Percentiles rank a stretch among this genome's conserved stretches.
These are phyloP conservation scores for Erodium moschatum DNA, from an alignment of 441 rosid species.

Conservation along the genomic window DNA sequence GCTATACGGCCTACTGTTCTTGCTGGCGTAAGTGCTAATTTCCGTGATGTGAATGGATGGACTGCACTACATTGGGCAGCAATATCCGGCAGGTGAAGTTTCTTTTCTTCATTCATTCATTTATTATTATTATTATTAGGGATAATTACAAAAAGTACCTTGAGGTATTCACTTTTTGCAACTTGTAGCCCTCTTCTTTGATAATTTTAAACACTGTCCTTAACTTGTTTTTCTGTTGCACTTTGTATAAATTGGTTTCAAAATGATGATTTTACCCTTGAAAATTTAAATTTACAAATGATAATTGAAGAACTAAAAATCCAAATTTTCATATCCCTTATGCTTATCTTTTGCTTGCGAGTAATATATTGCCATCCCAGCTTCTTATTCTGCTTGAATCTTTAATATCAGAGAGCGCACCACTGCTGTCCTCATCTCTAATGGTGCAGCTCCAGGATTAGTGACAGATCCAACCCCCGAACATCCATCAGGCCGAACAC, in stretches of 20 bases:
- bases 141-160: no score
- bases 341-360: neutral
- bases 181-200: no score
- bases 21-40: conserved; percentile 78
- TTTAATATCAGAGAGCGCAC: conserved; percentile 57
- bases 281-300: no score
- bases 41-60: conserved; percentile 90
- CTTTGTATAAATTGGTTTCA: no score
- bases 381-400: conserved; percentile 13
- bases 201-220: no score
- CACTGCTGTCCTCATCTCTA: conserved; percentile 66
- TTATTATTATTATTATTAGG: neutral
- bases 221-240: no score
- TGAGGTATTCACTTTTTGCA: no score
- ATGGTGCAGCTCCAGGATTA: conserved; percentile 75
- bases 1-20: conserved; percentile 66
- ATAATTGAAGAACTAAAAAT: no score
- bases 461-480: conserved; percentile 71
- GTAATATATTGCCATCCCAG: neutral
- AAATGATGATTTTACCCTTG: no score
- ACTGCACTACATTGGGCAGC: conserved; percentile 99
- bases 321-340: no score
- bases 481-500: conserved; percentile 60
- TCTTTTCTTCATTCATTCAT: neutral
- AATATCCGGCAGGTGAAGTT: conserved; percentile 62